These are phyloP conservation scores for Nannizzia gypsea DNA, from an alignment of 2,329 filamentous ascomycete species.

Conservation along the genomic window DNA sequence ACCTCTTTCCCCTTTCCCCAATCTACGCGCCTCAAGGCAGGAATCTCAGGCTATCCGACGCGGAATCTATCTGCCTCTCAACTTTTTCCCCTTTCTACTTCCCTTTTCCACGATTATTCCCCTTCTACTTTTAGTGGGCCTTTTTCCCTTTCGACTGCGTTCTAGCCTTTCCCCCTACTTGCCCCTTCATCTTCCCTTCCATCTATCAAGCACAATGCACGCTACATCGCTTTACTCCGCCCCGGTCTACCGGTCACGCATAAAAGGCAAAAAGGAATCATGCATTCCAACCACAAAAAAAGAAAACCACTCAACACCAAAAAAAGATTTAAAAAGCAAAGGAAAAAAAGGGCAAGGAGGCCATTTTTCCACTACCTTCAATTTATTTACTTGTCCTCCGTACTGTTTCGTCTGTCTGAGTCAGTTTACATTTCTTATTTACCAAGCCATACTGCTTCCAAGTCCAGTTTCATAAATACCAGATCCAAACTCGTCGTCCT, in stretches of 20 bases:
- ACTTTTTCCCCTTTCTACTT: background rate
- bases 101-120: background rate
- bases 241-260: background rate
- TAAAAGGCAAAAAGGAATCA: background rate
- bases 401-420: background rate
- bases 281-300: background rate
- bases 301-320: background rate
- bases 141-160: background rate
- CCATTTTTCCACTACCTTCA: background rate
- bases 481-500: background rate
- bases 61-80: background rate
- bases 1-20: background rate
- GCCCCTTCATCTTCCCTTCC: background rate
- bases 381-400: background rate
- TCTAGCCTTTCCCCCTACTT: background rate
- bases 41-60: background rate
- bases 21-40: background rate
- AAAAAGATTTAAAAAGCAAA: background rate
- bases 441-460: background rate
- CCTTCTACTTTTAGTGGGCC: background rate
- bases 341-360: background rate
- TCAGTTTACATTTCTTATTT: background rate
- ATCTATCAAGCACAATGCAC: background rate
- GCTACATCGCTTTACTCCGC: background rate
- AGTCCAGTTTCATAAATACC: conserved; percentile 2